Evolutionary conservation across 768 basidiomycete species (phyloP).

Genomic region (Paxillus rubicundulus): DNA sequence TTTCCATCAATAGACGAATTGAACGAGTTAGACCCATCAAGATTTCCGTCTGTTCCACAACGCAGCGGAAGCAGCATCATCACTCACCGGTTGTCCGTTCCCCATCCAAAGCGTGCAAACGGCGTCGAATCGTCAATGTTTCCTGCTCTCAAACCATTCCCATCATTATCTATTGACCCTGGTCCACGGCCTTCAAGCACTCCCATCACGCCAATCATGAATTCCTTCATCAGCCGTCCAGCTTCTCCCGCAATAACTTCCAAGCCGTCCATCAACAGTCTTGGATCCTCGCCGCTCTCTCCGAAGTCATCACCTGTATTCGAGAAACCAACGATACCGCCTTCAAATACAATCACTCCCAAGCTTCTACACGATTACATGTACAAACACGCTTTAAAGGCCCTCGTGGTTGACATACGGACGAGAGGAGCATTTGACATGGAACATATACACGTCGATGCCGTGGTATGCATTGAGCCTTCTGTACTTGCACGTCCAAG

Average conservation of each 20-base stretch:
- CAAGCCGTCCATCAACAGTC: slow-evolving; percentile 42
- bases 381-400: slow-evolving; percentile 44
- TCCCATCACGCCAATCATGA: slow-evolving; percentile 57
- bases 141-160: slow-evolving; percentile 36
- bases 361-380: slow-evolving; percentile 59
- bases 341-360: slow-evolving; percentile 58
- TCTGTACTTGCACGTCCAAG: slow-evolving; percentile 63
- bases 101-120: slow-evolving; percentile 31
- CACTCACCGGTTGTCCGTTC: slow-evolving; percentile 14
- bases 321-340: slow-evolving; percentile 50
- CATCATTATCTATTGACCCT: slow-evolving; percentile 43
- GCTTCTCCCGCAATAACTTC: slow-evolving; percentile 51
- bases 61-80: slow-evolving; percentile 33
- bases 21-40: slow-evolving; percentile 51
- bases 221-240: slow-evolving; percentile 60
- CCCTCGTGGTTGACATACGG: slow-evolving; percentile 84
- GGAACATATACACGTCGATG: slow-evolving; percentile 66
- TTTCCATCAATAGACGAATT: slow-evolving; percentile 40
- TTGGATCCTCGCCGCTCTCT: slow-evolving; percentile 33
- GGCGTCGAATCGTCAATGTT: slow-evolving; percentile 30
- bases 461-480: slow-evolving; percentile 85
- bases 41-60: slow-evolving; percentile 48
- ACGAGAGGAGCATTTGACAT: slow-evolving; percentile 70
- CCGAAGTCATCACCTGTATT: slow-evolving; percentile 28
- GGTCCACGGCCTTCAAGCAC: slow-evolving; percentile 67